These are phyloP conservation scores for Pistacia atlantica DNA, from an alignment of 345 rosid species.

Conservation along the genomic window DNA sequence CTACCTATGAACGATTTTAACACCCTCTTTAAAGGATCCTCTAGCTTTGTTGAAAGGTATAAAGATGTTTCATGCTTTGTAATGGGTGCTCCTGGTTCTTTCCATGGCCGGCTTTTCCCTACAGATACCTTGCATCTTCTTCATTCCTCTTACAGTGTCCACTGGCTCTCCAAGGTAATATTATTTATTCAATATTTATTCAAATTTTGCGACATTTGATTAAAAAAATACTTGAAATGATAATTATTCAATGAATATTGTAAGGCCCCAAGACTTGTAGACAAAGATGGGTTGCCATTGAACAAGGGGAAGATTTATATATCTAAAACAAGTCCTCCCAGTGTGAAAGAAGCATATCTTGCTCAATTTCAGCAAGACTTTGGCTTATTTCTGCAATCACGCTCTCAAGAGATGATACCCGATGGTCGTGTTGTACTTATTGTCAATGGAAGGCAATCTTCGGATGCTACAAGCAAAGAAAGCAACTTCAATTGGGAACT, in stretches of 20 bases:
- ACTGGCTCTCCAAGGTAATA: constrained; percentile 39
- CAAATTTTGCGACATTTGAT: too few species aligned
- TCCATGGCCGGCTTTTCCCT: constrained; percentile 31
- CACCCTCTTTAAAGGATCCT: constrained; percentile 19
- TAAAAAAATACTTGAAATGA: too few species aligned
- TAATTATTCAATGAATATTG: too few species aligned
- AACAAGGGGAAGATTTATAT: constrained; percentile 33
- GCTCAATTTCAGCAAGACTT: constrained; percentile 28
- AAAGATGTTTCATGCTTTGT: constrained; percentile 14
- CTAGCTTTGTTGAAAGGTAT: not conserved
- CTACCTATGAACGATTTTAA: constrained; percentile 34
- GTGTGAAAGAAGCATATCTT: constrained; percentile 29
- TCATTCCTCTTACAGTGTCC: constrained; percentile 28
- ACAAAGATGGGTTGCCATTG: constrained; percentile 16
- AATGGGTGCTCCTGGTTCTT: constrained; percentile 30
- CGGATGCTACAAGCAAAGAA: constrained; percentile 2
- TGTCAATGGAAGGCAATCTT: constrained; percentile 10
- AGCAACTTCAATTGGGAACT: constrained; percentile 7
- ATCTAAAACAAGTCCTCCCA: constrained; percentile 20
- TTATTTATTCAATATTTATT: too few species aligned
- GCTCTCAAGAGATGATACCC: constrained; percentile 24
- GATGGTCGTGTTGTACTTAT: constrained; percentile 24
- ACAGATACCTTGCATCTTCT: constrained; percentile 14
- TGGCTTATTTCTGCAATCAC: constrained; percentile 17
- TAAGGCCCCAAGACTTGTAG: constrained; percentile 23